Evolutionary conservation across 2,329 filamentous ascomycete species (phyloP).

Genomic region (Colletotrichum viniferum): DNA sequence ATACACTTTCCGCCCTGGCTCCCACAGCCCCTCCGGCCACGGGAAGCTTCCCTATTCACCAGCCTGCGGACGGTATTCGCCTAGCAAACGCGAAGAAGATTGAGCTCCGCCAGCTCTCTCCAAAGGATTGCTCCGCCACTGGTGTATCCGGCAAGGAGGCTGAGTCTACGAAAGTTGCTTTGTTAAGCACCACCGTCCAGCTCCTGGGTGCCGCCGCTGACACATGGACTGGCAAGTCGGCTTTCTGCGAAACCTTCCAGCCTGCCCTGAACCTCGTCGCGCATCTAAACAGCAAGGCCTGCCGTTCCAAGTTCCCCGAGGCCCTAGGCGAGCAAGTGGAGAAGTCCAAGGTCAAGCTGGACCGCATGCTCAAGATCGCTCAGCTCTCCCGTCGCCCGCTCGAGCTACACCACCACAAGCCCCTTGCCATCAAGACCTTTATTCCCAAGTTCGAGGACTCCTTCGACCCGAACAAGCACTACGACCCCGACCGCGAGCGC

Average conservation of each 20-base stretch:
- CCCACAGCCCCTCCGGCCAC: conserved; percentile 54
- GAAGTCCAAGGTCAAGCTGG: conserved; percentile 50
- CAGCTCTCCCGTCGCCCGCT: conserved; percentile 76
- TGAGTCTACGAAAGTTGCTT: conserved; percentile 53
- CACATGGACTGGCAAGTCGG: conserved; percentile 73
- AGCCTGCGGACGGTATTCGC: conserved; percentile 55
- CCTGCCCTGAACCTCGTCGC: conserved; percentile 64
- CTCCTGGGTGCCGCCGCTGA: conserved; percentile 73
- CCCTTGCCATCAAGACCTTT: conserved; percentile 83
- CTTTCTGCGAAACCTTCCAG: conserved; percentile 80
- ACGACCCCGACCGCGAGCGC: conserved; percentile 92
- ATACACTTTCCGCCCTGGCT: conserved; percentile 72
- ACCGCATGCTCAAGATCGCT: conserved; percentile 63
- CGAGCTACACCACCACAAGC: conserved; percentile 86
- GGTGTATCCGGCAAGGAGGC: conserved; percentile 27
- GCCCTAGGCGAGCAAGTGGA: conserved; percentile 43
- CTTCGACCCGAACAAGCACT: conserved; percentile 95
- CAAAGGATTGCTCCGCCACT: conserved; percentile 58
- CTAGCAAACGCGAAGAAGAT: conserved; percentile 47
- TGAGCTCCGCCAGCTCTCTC: conserved; percentile 57
- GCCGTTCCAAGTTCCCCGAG: conserved; percentile 53
- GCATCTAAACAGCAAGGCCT: conserved; percentile 62
- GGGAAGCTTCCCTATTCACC: conserved; percentile 66
- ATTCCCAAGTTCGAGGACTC: conserved; percentile 96
- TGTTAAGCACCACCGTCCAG: conserved; percentile 66